Evolutionary conservation across 352 stramenopile species (phyloP).

Genomic region (Hyaloperonospora brassicae): DNA sequence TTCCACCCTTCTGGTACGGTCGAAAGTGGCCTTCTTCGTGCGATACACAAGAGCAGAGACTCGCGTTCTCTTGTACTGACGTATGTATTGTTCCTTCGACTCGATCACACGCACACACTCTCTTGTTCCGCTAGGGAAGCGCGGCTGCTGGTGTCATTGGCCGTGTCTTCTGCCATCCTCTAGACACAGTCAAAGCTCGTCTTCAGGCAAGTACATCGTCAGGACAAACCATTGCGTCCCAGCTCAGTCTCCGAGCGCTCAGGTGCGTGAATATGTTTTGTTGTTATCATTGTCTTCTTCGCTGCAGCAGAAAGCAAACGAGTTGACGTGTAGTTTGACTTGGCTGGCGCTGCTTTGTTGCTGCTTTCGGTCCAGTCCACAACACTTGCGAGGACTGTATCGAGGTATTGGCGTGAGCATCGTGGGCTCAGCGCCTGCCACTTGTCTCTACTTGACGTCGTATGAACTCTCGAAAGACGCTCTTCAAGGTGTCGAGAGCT

Average conservation of each 20-base stretch:
- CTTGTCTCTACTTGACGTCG: conserved; percentile 94
- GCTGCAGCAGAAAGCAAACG: too few relatives aligned
- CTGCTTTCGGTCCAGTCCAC: conserved; percentile 16
- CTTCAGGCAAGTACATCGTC: conserved; percentile 48
- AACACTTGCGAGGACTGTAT: conserved; percentile 87
- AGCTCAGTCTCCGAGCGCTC: conserved; percentile 40
- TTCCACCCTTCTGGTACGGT: conserved; percentile 47
- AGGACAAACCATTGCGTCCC: conserved; percentile 33
- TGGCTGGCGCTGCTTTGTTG: neutral
- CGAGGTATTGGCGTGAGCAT: conserved; percentile 92
- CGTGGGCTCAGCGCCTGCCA: conserved; percentile 91
- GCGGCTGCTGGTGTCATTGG: conserved; percentile 76
- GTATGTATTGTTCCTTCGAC: too few relatives aligned
- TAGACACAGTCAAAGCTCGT: conserved; percentile 89
- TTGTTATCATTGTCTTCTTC: too few relatives aligned
- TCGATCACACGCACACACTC: too few relatives aligned
- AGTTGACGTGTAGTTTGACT: neutral
- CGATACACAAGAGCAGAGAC: too few relatives aligned
- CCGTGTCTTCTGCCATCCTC: conserved; percentile 84
- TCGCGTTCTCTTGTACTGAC: too few relatives aligned
- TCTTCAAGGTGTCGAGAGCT: conserved; percentile 34
- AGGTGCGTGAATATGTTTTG: conserved; percentile 19
- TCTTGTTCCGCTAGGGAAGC: conserved; percentile 41
- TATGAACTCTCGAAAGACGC: conserved; percentile 88
- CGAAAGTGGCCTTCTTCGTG: too few relatives aligned